Base-by-base conservation (phyloP, 768 basidiomycete genomes). In the Amanita pseudoporphyria region DNA sequence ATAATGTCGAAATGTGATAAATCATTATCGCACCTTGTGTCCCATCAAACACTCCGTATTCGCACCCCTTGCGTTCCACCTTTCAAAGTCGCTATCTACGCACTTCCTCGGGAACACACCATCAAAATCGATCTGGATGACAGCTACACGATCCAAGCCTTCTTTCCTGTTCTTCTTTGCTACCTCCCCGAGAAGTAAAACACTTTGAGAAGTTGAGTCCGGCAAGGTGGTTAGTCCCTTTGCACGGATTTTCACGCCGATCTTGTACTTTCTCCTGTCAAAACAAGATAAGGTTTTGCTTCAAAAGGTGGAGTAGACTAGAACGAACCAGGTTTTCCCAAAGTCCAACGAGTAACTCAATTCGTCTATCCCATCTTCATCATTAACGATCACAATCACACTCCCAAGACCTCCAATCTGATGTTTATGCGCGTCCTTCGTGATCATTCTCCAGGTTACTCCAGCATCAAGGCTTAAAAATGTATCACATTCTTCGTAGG, bases 191-290 rank as follows among this genome's bases (percentile, higher is more conserved):
- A 96, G 73, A 6, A 99, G 72, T 7, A 98, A 61, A 71, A 98
- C 97, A 65, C 95, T 97, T 62, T 96, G 95, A 0, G 91, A 94
- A 0, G 96, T 97, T 10, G 91, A 91, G 57, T 99, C 96, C 0
- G 91, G 89, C 5, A 97, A 77, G 3, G 92, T 96, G 36, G 86
- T 82, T n/a, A 99, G 69, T 0, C 80, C 80, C 6, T 79, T 74
- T 0, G 89, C 82, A 18, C 84, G 81, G 4, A 97, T 54, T 24
- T 69, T 81, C 51, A 87, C 63, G 2, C 81, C 87, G 45, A 94
- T 67, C 10, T 85, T 66, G 53, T 87, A 81, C 10, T 73, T 68
- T 50, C 77, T 67, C 92, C 92, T 94, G 19, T 7, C 4, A 31
- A 39, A 28, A 36, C 26, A 40, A 30, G 5, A 9, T 6, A 41